Evolutionary conservation across 2,329 filamentous ascomycete species (phyloP), one percentile per base, ranked within the genome.

Genomic region (Monosporascus sp.): DNA sequence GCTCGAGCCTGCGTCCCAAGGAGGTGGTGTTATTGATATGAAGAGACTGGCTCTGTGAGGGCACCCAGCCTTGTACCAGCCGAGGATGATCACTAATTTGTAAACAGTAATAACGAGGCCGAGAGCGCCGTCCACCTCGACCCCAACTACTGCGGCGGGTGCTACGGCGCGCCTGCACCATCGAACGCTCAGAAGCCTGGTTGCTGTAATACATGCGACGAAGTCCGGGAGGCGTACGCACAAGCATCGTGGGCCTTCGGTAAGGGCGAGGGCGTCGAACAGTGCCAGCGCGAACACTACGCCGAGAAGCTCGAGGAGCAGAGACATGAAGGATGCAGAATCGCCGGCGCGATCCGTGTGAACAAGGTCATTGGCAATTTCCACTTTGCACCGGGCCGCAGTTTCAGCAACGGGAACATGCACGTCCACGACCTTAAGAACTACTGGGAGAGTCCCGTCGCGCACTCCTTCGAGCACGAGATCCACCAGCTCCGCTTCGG

Each of bases 331-430:
- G 94, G 94, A 55, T 99, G 94, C 74, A 89, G 94, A 49, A 88
- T 99, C 59, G 91, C 97, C 71, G 94, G 94, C 55, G 84, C 85
- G 40, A 82, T 99, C 63, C 89, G 90, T 48, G 95, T 99, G 61
- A 99, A 99, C 80, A 99, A 99, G 76, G 94, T 99, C 26, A 82
- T 99, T 52, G 94, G 94, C 53, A 99, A 99, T 77, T 99, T 99
- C 81, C 94, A 99, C 73, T 88, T 99, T 64, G 94, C 95, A 1
- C 94, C 94, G 1, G 94, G 94, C 64, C 90, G 93, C 73, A 93
- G 88, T 70, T 97, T 97, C 81, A 96, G 88, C 72, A 96, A 89
- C 67, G 91, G 91, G 61, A 96, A 96, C 75, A 88, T 97, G 84
- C 94, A 99, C 74, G 90, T 97, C 20, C 94, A 99, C 76, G 95